phyloP scores from a whole-genome alignment of 169 alveolate genomes.

The Plasmodium vinckei region DNA sequence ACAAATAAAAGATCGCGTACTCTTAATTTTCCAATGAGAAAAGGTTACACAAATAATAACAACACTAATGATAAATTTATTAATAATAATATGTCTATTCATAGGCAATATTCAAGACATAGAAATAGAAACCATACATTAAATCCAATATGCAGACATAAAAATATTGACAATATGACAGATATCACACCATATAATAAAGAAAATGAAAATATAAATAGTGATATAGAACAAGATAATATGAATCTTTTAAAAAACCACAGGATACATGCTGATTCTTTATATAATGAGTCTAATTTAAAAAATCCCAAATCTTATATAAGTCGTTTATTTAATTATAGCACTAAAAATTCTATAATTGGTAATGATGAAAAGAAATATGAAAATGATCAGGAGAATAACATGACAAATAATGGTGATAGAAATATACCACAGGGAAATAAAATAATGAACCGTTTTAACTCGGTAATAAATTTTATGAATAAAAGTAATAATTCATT shows the following conservation, averaged over 20 bases:
- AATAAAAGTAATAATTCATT: conserved; percentile 15
- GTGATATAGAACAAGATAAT: not conserved
- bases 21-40: too few species aligned
- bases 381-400: not conserved
- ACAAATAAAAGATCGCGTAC: too few species aligned
- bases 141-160: too few species aligned
- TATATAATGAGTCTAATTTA: not conserved
- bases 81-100: too few species aligned
- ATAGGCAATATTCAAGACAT: too few species aligned
- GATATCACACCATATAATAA: too few species aligned
- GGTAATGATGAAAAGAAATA: not conserved
- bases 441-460: not conserved
- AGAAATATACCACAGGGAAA: not conserved
- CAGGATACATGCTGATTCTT: not conserved
- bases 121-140: too few species aligned
- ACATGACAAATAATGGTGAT: not conserved
- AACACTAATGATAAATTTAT: too few species aligned
- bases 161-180: too few species aligned
- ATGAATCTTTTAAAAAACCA: not conserved
- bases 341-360: not conserved
- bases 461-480: conserved; percentile 7
- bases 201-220: not conserved
- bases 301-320: conserved; percentile 31
- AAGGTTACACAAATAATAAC: too few species aligned
- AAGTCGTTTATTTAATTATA: conserved; percentile 39